Evolutionary conservation across 176 grass and related monocot species (phyloP).

Genomic region (Cenchrus fungigraminus): DNA sequence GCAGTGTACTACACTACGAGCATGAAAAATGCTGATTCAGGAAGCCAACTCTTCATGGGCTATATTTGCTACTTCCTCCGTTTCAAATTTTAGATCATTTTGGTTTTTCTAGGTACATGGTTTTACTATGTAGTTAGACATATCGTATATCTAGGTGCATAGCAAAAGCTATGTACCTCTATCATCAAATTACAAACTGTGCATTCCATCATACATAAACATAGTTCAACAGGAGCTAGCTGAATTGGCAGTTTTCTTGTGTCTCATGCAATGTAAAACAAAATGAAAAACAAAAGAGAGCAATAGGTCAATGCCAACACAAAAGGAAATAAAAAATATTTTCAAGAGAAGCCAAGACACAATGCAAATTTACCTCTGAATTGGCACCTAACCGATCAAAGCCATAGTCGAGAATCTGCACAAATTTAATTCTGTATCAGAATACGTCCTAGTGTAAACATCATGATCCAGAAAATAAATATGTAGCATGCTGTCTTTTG

Average conservation of each 20-base stretch:
- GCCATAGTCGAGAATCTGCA: conserved; percentile 90
- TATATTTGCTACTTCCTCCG: neutral
- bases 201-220: conserved; percentile 31
- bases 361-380: conserved; percentile 65
- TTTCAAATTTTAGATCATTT: too few relatives aligned
- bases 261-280: conserved; percentile 27
- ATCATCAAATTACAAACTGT: conserved; percentile 10
- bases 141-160: too few relatives aligned
- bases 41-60: neutral
- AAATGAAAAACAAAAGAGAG: conserved; percentile 27
- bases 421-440: conserved; percentile 32
- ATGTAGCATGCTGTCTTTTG: neutral
- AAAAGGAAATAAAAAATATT: conserved; percentile 23
- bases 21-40: conserved; percentile 16
- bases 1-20: neutral
- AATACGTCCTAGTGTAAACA: conserved; percentile 17
- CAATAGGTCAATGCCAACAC: neutral
- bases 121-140: neutral
- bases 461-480: conserved; percentile 26
- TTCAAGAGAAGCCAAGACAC: neutral
- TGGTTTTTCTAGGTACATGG: too few relatives aligned
- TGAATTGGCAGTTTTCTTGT: conserved; percentile 13
- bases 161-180: too few relatives aligned
- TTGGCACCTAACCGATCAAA: conserved; percentile 91
- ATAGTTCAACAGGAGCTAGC: neutral